Evolutionary conservation across 371 early-diverging fungal genomes (phyloP), one percentile per base, ranked within the genome.

Genomic region (Mortierella sp.): DNA sequence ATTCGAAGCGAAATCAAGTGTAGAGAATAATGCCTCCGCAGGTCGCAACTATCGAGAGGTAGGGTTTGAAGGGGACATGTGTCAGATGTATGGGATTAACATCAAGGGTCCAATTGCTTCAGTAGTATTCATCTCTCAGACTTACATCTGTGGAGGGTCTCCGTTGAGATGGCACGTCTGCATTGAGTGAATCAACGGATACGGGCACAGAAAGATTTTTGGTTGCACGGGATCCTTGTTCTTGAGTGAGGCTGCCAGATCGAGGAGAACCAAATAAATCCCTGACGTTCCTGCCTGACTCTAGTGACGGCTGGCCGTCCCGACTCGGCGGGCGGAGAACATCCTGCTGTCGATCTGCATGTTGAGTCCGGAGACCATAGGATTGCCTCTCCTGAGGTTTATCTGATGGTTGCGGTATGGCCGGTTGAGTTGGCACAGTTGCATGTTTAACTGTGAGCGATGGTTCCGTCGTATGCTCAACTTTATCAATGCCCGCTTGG

Each of bases 1-100:
- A 59, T 85, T 85, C 24, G 85, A 85, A 2, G 85, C 85, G 53
- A 85, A 85, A 34, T 85, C 85, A 21, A 85, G 74, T 3, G 85
- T 85, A 21, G 85, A 85, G 54, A 85, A 85, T 19, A 85, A 28
- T 1, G 85, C 79, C 19, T 85, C 81, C 2, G 85, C 71, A 1
- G 85, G 85, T 24, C 85, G 75, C 24, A 85, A 44, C 85, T 85
- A 73, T 14, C 21, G 43, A 40, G 43, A 64, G 19, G 40, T 24
- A 40, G 31, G 3, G 28, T 50, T 14, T 24, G 28, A 28, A 10
- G 14, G 53, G 10, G 21, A 8, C 40, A 31, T 34, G 21, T 16
- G 43, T 37, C 14, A 48, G 48, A 50, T 8, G 34, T 5, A 34
- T 5, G 3, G 19, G 19, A 6, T 19, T 5, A 19, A 26, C 5